phyloP scores from a whole-genome alignment of 1,284 basidiomycete species.

The Tylopilus orsonianus region DNA sequence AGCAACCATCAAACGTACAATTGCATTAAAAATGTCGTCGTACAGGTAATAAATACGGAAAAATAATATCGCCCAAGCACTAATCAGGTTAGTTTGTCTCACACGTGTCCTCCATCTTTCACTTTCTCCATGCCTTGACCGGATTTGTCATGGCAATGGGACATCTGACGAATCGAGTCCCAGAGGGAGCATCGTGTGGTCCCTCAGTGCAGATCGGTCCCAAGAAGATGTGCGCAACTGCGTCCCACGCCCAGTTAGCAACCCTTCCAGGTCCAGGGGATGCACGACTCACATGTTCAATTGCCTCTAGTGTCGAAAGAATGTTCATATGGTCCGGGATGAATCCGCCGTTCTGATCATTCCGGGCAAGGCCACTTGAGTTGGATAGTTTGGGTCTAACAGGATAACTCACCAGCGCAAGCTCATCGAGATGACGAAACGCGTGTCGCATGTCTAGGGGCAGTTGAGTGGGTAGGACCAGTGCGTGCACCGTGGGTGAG shows the following conservation, averaged over 20 bases:
- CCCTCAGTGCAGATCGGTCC: conserved; percentile 35
- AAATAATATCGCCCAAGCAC: too few relatives aligned
- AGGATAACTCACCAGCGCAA: conserved; percentile 46
- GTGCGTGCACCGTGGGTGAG: conserved; percentile 64
- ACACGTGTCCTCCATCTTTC: too few relatives aligned
- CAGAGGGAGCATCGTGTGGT: conserved; percentile 54
- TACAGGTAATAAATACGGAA: too few relatives aligned
- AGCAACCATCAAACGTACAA: too few relatives aligned
- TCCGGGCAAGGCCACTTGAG: neutral
- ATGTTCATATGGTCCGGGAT: conserved; percentile 79
- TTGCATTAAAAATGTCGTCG: too few relatives aligned
- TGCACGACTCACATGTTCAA: conserved; percentile 51
- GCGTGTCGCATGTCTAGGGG: conserved; percentile 66
- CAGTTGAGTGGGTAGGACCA: conserved; percentile 69
- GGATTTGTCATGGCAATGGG: conserved; percentile 18
- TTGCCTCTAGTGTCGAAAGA: conserved; percentile 55
- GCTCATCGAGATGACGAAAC: conserved; percentile 67
- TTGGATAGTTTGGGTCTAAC: neutral
- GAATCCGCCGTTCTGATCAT: conserved; percentile 54
- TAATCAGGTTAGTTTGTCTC: too few relatives aligned
- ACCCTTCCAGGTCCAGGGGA: neutral
- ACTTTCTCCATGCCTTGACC: too few relatives aligned
- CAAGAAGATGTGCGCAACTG: conserved; percentile 27
- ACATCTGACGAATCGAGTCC: conserved; percentile 43
- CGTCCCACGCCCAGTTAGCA: conserved; percentile 5